Evolutionary conservation across 305 asterid species (phyloP), one percentile per base, ranked within the genome.

Genomic region (Salvia sclarea): DNA sequence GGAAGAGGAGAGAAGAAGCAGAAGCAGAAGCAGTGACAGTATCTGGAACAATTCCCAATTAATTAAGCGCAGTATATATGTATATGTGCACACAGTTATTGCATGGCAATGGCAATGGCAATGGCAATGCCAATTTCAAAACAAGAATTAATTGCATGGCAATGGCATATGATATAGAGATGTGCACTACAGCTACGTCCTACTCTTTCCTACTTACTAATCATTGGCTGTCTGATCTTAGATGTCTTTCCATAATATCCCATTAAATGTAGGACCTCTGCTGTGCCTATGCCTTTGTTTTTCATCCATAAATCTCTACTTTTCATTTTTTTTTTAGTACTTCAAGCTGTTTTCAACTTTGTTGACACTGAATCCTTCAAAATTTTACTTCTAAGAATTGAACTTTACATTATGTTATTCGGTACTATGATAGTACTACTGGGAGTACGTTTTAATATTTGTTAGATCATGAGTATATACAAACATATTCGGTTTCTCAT

Each of bases 171-270:
- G n/a, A n/a, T n/a, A 28, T 28, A 6, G 33, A 1, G 5, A 28
- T 28, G 33, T 28, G 73, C 69, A 48, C n/a, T 49, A 66, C 78
- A 73, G 73, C 78, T 66, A 57, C 68, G 47, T 64, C 56, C 77
- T 6, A 66, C 47, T 28, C 33, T 6, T 28, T 3, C 30, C 4
- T 25, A 4, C 30, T 28, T 28, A 6, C 5, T 3, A 28, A 28
- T 28, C 6, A 3, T 28, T 28, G 33, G 33, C 4, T 3, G 33
- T 0, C 33, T 28, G 54, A n/a, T n/a, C 54, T 48, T 48, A 1
- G 17, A 48, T 12, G 12, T 47, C 54, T 47, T 17, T 18, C 54
- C 54, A 48, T 17, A 48, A 48, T 48, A 48, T 48, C 22, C 25
- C 54, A 48, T 48, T 48, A 7, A 47, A 16, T 28, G 33, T 28